A percentile compares a stretch with the other conserved stretches of the same genome.
Evolutionary conservation across 2,329 filamentous ascomycete species (phyloP).

Genomic region (Triangularia verruculosa): DNA sequence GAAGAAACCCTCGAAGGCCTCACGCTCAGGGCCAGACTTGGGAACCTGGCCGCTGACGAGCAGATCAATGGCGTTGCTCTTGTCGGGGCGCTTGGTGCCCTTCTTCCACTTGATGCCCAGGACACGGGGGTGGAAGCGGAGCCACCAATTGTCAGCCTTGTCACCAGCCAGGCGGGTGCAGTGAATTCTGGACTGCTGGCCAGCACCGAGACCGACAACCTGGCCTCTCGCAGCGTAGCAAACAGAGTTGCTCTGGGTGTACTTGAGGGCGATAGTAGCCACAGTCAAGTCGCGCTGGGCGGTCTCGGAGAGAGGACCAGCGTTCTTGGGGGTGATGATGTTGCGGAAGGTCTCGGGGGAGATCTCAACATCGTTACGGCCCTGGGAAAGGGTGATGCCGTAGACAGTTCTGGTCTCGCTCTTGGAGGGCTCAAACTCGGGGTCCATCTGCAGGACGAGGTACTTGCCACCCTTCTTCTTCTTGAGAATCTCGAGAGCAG

Average conservation of each 20-base stretch:
- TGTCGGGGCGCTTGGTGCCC: slow-evolving; percentile 92
- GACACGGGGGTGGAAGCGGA: slow-evolving; percentile 91
- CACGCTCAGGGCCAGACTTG: slow-evolving; percentile 76
- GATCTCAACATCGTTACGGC: slow-evolving; percentile 89
- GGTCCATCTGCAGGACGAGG: slow-evolving; percentile 91
- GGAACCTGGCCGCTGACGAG: slow-evolving; percentile 89
- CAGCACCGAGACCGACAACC: slow-evolving; percentile 88
- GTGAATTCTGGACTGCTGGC: slow-evolving; percentile 97
- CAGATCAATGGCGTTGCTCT: slow-evolving; percentile 96
- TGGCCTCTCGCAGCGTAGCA: slow-evolving; percentile 96
- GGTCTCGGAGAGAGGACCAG: slow-evolving; percentile 67
- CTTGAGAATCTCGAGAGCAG: slow-evolving; percentile 83
- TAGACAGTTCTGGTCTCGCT: slow-evolving; percentile 86
- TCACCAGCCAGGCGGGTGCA: slow-evolving; percentile 96
- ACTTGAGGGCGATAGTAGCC: slow-evolving; percentile 95
- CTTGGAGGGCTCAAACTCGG: slow-evolving; percentile 75
- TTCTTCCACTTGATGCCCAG: slow-evolving; percentile 94
- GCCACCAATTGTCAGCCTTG: slow-evolving; percentile 99
- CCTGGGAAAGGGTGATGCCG: slow-evolving; percentile 82
- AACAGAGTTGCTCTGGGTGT: slow-evolving; percentile 98
- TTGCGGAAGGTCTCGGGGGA: slow-evolving; percentile 79
- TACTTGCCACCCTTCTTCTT: slow-evolving; percentile 99
- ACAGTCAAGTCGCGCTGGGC: slow-evolving; percentile 89
- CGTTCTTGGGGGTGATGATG: slow-evolving; percentile 82
- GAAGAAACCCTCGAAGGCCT: slow-evolving; percentile 84